Conservation (phyloP, 176 grass and related monocot species). For the Chrysopogon serrulatus region DNA sequence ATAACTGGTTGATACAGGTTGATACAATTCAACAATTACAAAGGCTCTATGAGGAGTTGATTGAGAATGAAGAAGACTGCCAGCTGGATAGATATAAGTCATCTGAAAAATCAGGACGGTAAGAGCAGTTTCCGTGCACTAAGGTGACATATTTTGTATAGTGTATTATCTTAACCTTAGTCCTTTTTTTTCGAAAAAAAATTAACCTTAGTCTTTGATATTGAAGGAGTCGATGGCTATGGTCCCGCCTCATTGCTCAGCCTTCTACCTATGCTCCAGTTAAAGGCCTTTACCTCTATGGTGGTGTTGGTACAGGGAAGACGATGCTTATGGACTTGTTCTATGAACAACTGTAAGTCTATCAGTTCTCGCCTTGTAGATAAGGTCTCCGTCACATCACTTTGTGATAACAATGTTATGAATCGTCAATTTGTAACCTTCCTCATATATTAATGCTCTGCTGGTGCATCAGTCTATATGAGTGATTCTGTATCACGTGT, state of each 20-base stretch:
- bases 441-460: not conserved
- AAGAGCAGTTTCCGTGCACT: not conserved
- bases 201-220: slow-evolving; percentile 10
- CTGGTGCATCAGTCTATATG: not conserved
- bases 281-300: slow-evolving; percentile 80
- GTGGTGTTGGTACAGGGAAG: slow-evolving; percentile 90
- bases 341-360: slow-evolving; percentile 77
- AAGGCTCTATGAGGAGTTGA: slow-evolving; percentile 74
- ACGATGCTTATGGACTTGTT: slow-evolving; percentile 97
- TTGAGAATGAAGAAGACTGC: slow-evolving; percentile 59
- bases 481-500: not conserved
- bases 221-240: slow-evolving; percentile 88
- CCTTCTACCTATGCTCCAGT: slow-evolving; percentile 54
- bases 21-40: slow-evolving; percentile 75
- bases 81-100: slow-evolving; percentile 79
- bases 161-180: slow-evolving; percentile 12
- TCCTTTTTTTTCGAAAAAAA: not conserved
- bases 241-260: slow-evolving; percentile 70
- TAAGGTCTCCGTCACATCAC: not conserved
- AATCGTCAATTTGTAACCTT: not conserved
- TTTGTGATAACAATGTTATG: not conserved
- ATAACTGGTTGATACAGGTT: slow-evolving; percentile 44
- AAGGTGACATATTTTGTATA: slow-evolving; percentile 14
- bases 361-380: not conserved
- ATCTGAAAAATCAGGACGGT: slow-evolving; percentile 76